phyloP scores from a whole-genome alignment of 2,329 filamentous ascomycete genomes.

The Epichloe aotearoae region DNA sequence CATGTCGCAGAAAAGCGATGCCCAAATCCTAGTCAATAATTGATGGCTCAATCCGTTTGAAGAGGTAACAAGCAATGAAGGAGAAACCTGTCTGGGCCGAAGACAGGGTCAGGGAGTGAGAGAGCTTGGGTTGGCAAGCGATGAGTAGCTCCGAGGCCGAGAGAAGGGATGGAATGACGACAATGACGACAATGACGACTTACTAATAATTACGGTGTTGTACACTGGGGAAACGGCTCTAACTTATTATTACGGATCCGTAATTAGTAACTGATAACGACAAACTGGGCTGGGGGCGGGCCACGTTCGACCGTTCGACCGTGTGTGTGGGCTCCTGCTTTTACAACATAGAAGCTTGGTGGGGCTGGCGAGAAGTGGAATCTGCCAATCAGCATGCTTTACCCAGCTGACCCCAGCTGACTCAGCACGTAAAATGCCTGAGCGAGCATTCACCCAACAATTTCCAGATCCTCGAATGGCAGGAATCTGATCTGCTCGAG shows the following conservation, averaged over 20 bases:
- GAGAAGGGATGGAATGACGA: not conserved
- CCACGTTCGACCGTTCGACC: no score
- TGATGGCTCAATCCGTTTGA: not conserved
- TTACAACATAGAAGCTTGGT: no score
- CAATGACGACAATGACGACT: conserved; percentile 2
- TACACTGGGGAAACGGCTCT: no score
- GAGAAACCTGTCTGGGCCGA: not conserved
- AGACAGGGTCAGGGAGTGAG: not conserved
- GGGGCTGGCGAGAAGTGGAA: no score
- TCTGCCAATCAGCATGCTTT: not conserved
- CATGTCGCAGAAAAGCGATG: not conserved
- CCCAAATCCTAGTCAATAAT: not conserved
- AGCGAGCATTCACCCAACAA: not conserved
- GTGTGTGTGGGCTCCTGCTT: no score
- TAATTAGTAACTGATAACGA: no score
- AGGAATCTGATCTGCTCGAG: not conserved
- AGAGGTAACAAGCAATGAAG: not conserved
- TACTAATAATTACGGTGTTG: not conserved
- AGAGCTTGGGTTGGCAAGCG: conserved; percentile 1
- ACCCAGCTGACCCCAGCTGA: conserved; percentile 1
- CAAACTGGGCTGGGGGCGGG: no score
- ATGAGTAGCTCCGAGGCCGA: not conserved
- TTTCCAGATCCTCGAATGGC: not conserved
- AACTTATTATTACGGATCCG: no score
- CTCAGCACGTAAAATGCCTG: not conserved